These are phyloP conservation scores for Venturia aucupariae DNA, from an alignment of 2,329 filamentous ascomycete genomes.

Conservation along the genomic window DNA sequence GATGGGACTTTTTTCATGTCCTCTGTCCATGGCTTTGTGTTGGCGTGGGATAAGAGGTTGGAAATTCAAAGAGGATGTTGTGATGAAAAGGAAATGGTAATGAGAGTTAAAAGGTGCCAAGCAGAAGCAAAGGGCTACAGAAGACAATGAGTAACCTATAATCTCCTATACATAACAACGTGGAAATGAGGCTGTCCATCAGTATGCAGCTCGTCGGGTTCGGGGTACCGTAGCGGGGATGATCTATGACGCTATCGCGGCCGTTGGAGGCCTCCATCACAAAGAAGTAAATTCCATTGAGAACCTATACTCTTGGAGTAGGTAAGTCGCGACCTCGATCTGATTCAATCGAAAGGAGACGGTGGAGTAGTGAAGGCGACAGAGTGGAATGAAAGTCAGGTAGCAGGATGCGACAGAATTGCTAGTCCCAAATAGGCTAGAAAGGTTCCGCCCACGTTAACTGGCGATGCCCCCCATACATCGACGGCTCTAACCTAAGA, in stretches of 20 bases:
- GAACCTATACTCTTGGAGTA: background rate
- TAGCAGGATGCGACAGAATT: background rate
- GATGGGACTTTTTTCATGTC: slow-evolving; percentile 15
- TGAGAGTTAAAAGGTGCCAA: background rate
- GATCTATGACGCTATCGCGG: slow-evolving; percentile 5
- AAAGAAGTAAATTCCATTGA: background rate
- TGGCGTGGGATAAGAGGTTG: background rate
- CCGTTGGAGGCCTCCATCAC: background rate
- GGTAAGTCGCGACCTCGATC: background rate
- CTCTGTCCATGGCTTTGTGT: background rate
- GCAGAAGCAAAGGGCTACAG: background rate
- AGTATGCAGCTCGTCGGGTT: background rate
- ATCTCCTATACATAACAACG: background rate
- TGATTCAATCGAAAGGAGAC: too few relatives aligned
- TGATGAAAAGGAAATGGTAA: background rate
- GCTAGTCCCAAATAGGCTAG: background rate
- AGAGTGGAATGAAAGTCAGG: background rate
- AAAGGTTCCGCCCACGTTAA: too few relatives aligned
- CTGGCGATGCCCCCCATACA: too few relatives aligned
- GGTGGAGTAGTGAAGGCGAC: background rate
- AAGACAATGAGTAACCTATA: background rate
- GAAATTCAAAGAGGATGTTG: background rate
- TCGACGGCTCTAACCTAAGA: too few relatives aligned
- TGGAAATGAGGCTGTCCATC: background rate
- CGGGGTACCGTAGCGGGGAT: background rate